phyloP scores from a whole-genome alignment of 2,329 filamentous ascomycete genomes.

The Trichoderma sp. region DNA sequence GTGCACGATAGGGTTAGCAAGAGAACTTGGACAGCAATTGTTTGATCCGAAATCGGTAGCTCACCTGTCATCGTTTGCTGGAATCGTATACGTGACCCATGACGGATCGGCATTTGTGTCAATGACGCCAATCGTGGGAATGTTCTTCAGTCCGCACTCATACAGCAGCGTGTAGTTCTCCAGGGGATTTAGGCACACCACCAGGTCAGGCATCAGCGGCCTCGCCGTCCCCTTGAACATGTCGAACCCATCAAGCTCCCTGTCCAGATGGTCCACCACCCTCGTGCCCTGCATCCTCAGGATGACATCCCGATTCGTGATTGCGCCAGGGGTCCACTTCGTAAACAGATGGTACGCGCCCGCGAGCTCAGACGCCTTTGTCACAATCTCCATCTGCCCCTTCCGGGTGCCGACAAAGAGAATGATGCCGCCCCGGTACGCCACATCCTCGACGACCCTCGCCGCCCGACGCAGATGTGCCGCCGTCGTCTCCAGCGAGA shows the following conservation, averaged over 20 bases:
- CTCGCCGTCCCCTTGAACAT: slow-evolving; percentile 63
- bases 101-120: slow-evolving; percentile 92
- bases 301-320: slow-evolving; percentile 92
- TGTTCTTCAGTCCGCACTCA: slow-evolving; percentile 84
- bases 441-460: slow-evolving; percentile 87
- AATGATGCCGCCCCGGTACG: slow-evolving; percentile 78
- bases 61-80: slow-evolving; percentile 92
- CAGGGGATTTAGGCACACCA: slow-evolving; percentile 87
- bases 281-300: slow-evolving; percentile 69
- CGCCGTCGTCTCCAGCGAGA: slow-evolving; percentile 85
- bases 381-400: slow-evolving; percentile 79
- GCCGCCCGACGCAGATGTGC: slow-evolving; percentile 89
- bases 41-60: slow-evolving; percentile 32
- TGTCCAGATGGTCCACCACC: slow-evolving; percentile 76
- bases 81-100: slow-evolving; percentile 95
- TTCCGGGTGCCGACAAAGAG: slow-evolving; percentile 87
- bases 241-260: slow-evolving; percentile 62
- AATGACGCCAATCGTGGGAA: slow-evolving; percentile 92
- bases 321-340: slow-evolving; percentile 86
- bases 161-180: slow-evolving; percentile 91
- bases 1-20: background rate
- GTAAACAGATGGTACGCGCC: slow-evolving; percentile 86
- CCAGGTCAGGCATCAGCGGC: slow-evolving; percentile 81
- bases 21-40: background rate
- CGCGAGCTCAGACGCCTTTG: slow-evolving; percentile 76